Base-by-base conservation (phyloP, 2,329 filamentous ascomycete genomes). In the Calonectria hongkongensis region DNA sequence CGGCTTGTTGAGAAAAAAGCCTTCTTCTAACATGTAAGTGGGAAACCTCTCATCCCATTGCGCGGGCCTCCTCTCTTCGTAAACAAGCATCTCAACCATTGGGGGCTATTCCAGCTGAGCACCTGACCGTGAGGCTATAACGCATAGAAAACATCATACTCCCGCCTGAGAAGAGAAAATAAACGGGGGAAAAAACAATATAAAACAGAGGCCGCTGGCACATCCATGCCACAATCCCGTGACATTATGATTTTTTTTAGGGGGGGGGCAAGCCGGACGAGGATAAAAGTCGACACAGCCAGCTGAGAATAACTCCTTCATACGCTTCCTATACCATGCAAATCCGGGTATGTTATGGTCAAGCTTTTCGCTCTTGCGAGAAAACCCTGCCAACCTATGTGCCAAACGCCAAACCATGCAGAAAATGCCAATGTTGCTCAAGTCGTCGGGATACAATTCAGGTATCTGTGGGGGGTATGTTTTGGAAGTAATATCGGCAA, bases 361-460 rank as follows among this genome's bases (percentile, higher is more conserved):
- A 73, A 75, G 72, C 71, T 75, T 75, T 76, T 68, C 68, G 68
- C 70, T 70, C 64, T 70, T 67, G 70, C 21, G 68, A 66, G 70
- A 75, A 76, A 76, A 72, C 36, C 33, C 33, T 50, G 36, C 64
- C 64, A 62, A 75, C 77, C 75, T 71, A 56, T 78, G 73, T 71
- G 70, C 79, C 79, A 77, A 80, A 80, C 79, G 79, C 79, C 79
- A 74, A 76, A 75, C 78, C 75, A 80, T 80, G 79, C 76, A 71
- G 71, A 72, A 79, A 77, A 72, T 73, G 58, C 45, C 70, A 75
- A 75, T 72, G 47, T 74, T 76, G 75, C 71, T 77, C 68, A 74
- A 74, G 72, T 78, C 72, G 63, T 70, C 66, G 75, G 70, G 58
- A 73, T 56, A 75, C 63, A 74, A 71, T 70, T 64, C 74, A 76